phyloP scores from a whole-genome alignment of 2,329 filamentous ascomycete genomes.

The Fusarium brevicatenulatum region DNA sequence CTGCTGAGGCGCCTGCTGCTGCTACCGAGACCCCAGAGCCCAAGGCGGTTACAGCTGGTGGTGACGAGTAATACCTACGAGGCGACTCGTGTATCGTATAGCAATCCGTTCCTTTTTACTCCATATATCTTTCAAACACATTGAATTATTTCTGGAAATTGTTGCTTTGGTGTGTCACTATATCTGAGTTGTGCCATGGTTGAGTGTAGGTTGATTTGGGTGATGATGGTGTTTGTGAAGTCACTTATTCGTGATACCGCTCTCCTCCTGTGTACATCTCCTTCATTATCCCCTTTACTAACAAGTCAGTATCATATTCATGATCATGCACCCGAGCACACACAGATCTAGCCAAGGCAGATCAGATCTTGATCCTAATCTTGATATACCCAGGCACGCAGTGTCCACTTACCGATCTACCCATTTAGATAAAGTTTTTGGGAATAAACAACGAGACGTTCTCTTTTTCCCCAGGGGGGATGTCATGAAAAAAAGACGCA shows the following conservation, averaged over 20 bases:
- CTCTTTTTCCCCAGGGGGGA: constrained; percentile 4
- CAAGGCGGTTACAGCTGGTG: constrained; percentile 45
- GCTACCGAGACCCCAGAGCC: constrained; percentile 43
- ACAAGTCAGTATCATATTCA: constrained; percentile 6
- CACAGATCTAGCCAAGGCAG: constrained; percentile 32
- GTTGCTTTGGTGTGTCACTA: not conserved
- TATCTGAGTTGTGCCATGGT: not conserved
- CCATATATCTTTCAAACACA: not conserved
- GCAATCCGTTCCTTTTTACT: constrained; percentile 12
- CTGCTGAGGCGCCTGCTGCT: constrained; percentile 36
- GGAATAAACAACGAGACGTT: constrained; percentile 8
- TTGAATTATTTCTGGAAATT: not conserved
- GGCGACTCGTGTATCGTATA: constrained; percentile 17
- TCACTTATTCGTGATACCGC: not conserved
- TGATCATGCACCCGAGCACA: constrained; percentile 25
- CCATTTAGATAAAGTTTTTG: constrained; percentile 2
- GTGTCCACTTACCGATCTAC: constrained; percentile 38
- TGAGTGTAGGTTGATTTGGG: not conserved
- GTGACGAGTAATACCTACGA: constrained; percentile 38
- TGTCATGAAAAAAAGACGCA: constrained; percentile 29
- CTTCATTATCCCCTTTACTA: not conserved
- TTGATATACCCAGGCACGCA: constrained; percentile 32
- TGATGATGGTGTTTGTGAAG: not conserved
- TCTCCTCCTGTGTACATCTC: not conserved
- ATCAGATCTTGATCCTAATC: constrained; percentile 21